phyloP scores from a whole-genome alignment of 208 protist genomes.

The Trypanosoma boissoni region DNA sequence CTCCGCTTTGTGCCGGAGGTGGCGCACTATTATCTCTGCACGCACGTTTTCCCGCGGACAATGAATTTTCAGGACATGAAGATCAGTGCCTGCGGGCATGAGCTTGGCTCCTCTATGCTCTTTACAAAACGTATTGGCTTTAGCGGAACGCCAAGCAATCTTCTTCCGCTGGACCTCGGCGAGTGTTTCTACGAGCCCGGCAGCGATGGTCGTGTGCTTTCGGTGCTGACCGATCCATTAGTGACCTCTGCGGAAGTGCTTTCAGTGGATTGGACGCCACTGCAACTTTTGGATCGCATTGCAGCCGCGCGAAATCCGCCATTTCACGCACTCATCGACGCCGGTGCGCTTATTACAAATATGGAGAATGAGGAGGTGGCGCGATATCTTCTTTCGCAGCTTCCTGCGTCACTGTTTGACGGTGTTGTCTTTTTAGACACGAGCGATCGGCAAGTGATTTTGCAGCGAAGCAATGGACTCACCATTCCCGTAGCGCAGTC shows the following conservation, averaged over 20 bases:
- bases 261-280: slow-evolving; percentile 83
- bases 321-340: slow-evolving; percentile 94
- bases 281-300: slow-evolving; percentile 88
- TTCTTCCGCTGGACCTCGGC: slow-evolving; percentile 93
- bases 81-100: slow-evolving; percentile 94
- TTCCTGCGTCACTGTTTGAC: slow-evolving; percentile 75
- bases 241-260: slow-evolving; percentile 68
- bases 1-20: slow-evolving; percentile 75
- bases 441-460: slow-evolving; percentile 91
- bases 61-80: slow-evolving; percentile 92
- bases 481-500: slow-evolving; percentile 89
- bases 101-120: slow-evolving; percentile 93
- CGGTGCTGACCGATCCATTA: slow-evolving; percentile 83
- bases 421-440: slow-evolving; percentile 95
- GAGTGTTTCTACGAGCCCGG: slow-evolving; percentile 93
- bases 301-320: slow-evolving; percentile 64
- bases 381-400: slow-evolving; percentile 72
- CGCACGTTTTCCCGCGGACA: slow-evolving; percentile 78
- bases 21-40: slow-evolving; percentile 86
- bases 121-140: slow-evolving; percentile 93
- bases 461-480: slow-evolving; percentile 82
- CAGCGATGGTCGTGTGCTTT: slow-evolving; percentile 92
- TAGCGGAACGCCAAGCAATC: slow-evolving; percentile 93
- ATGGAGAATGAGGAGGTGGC: slow-evolving; percentile 93
- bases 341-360: slow-evolving; percentile 95